A percentile compares a stretch with the other conserved stretches of the same genome.
Conservation (phyloP, 257 asterid species). For the Echites panduratus region DNA sequence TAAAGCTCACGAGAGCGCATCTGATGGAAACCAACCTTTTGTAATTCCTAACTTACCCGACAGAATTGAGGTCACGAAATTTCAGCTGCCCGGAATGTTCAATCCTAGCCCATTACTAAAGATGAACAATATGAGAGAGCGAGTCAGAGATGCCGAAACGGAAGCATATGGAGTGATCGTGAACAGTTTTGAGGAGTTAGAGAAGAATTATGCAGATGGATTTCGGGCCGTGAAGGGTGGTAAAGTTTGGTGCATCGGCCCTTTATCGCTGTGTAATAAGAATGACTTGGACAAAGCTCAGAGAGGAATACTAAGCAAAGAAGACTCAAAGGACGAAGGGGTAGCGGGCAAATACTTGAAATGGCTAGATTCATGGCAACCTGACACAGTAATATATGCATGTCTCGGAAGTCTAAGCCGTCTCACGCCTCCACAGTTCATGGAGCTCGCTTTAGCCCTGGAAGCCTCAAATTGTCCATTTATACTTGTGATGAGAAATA, state of each 20-base stretch:
- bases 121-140: slow-evolving; percentile 2
- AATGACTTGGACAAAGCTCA: slow-evolving; percentile 32
- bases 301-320: slow-evolving; percentile 41
- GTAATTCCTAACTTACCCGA: slow-evolving; percentile 45
- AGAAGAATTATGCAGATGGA: slow-evolving; percentile 26
- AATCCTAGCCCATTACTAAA: not conserved
- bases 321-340: not conserved
- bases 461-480: slow-evolving; percentile 38
- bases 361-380: slow-evolving; percentile 34
- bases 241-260: slow-evolving; percentile 45
- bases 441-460: slow-evolving; percentile 43
- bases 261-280: slow-evolving; percentile 39
- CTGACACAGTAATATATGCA: slow-evolving; percentile 31
- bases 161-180: slow-evolving; percentile 39
- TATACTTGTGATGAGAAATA: slow-evolving; percentile 33
- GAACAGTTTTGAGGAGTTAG: slow-evolving; percentile 45
- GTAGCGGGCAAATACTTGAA: slow-evolving; percentile 8
- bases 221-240: slow-evolving; percentile 19
- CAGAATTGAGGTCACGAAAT: slow-evolving; percentile 36
- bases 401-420: slow-evolving; percentile 55
- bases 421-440: slow-evolving; percentile 24
- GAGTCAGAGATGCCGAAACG: slow-evolving; percentile 15
- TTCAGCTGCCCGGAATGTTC: slow-evolving; percentile 32
- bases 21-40: slow-evolving; percentile 35
- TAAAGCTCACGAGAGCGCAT: slow-evolving; percentile 17